Evolutionary conservation across 2,329 filamentous ascomycete species (phyloP).

Genomic region (Proliferodiscus dingleyae): DNA sequence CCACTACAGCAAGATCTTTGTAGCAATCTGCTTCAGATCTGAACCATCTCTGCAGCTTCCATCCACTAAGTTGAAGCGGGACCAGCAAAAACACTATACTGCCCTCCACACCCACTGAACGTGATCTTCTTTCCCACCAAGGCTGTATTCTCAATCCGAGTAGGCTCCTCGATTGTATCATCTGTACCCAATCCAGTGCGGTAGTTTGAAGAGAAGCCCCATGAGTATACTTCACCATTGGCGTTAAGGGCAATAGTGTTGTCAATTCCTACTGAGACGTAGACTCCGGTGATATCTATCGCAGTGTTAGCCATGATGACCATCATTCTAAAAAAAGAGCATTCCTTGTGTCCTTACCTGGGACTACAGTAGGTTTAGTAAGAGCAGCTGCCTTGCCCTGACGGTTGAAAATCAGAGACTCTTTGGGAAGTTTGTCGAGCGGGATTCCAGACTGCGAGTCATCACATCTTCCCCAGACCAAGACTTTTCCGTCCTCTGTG

Average conservation of each 20-base stretch:
- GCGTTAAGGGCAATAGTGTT: conserved; percentile 66
- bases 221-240: conserved; percentile 67
- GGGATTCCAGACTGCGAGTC: conserved; percentile 53
- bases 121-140: conserved; percentile 68
- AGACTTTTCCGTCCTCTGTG: conserved; percentile 49
- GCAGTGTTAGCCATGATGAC: neutral
- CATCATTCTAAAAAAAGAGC: neutral
- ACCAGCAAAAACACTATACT: conserved; percentile 64
- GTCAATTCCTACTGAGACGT: conserved; percentile 62
- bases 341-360: conserved; percentile 5
- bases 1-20: too few species aligned
- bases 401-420: conserved; percentile 59
- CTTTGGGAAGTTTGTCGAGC: conserved; percentile 47
- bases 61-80: too few species aligned
- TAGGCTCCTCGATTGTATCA: conserved; percentile 73
- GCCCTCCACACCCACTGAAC: conserved; percentile 76
- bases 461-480: conserved; percentile 57
- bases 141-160: conserved; percentile 77
- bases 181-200: conserved; percentile 72
- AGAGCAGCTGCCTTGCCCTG: conserved; percentile 63
- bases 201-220: conserved; percentile 77
- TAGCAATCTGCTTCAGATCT: too few species aligned
- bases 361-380: conserved; percentile 53
- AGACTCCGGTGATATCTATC: conserved; percentile 39
- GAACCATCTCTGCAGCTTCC: too few species aligned